Percentiles rank a stretch among this genome's conserved stretches.
phyloP scores from a whole-genome alignment of 1,139 yeast genomes.

The Scheffersomyces lignicola region DNA sequence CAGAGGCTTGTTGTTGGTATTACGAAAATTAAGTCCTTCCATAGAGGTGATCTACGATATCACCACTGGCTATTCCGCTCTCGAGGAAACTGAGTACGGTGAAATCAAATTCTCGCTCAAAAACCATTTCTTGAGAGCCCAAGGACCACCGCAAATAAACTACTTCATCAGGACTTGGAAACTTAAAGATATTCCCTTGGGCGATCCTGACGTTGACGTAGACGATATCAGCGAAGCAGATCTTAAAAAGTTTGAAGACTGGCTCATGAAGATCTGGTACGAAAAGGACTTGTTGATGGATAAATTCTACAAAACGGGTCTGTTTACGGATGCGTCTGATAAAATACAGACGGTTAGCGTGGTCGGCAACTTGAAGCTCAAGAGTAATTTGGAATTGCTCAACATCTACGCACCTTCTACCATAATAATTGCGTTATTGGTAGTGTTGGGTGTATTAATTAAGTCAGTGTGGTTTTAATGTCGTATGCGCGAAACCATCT shows the following conservation, averaged over 20 bases:
- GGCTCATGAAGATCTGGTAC: constrained; percentile 78
- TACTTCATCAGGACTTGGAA: constrained; percentile 62
- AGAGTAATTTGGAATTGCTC: constrained; percentile 21
- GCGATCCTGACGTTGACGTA: constrained; percentile 45
- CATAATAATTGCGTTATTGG: constrained; percentile 13
- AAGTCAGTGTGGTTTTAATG: neutral
- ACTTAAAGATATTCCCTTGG: constrained; percentile 66
- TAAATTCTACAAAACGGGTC: constrained; percentile 57
- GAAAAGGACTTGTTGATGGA: constrained; percentile 74
- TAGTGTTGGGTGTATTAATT: constrained; percentile 5
- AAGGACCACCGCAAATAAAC: constrained; percentile 66
- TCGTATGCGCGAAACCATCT: neutral
- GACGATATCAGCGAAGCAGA: constrained; percentile 47
- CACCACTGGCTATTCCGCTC: constrained; percentile 80
- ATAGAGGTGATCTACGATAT: constrained; percentile 75
- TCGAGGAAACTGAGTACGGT: constrained; percentile 63
- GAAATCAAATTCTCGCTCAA: constrained; percentile 73
- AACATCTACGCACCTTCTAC: constrained; percentile 19
- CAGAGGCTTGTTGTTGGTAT: constrained; percentile 72
- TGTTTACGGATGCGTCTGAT: constrained; percentile 34
- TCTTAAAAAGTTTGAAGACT: constrained; percentile 57
- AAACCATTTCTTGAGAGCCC: constrained; percentile 64
- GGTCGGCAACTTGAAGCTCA: constrained; percentile 30
- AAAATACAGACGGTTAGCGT: constrained; percentile 20
- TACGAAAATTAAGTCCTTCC: constrained; percentile 58